Percentiles rank a stretch among this genome's conserved stretches.
Evolutionary conservation across 1,284 basidiomycete species (phyloP).

Genomic region (Afroboletus lepidellus): DNA sequence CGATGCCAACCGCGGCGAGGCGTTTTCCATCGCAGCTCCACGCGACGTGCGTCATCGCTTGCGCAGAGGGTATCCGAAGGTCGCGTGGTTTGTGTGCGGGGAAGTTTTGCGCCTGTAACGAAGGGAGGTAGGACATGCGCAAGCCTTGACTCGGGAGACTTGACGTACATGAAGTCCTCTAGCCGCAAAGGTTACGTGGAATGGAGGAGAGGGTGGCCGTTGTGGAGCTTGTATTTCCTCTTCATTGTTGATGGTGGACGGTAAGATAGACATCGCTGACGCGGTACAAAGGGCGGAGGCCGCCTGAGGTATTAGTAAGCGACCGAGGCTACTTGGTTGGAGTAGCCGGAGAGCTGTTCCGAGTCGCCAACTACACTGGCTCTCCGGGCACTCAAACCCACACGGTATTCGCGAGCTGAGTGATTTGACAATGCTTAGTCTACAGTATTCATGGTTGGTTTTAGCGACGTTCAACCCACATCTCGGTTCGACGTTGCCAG

Average conservation of each 20-base stretch:
- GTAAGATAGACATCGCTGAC: constrained; percentile 24
- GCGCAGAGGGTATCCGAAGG: constrained; percentile 59
- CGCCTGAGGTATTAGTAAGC: too few species aligned
- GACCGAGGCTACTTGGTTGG: too few species aligned
- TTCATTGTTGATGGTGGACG: constrained; percentile 29
- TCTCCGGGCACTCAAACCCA: too few species aligned
- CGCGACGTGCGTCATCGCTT: constrained; percentile 70
- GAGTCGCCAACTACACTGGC: too few species aligned
- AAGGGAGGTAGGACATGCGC: constrained; percentile 14
- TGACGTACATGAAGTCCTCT: constrained; percentile 69
- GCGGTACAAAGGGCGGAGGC: too few species aligned
- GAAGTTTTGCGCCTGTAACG: constrained; percentile 63
- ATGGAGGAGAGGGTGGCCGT: constrained; percentile 69
- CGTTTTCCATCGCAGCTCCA: constrained; percentile 82
- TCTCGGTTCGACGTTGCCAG: too few species aligned
- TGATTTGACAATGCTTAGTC: background rate
- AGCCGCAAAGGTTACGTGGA: constrained; percentile 64
- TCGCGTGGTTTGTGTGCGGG: constrained; percentile 76
- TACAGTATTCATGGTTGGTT: background rate
- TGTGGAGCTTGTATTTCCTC: constrained; percentile 65
- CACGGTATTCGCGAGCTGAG: too few species aligned
- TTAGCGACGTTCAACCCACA: too few species aligned
- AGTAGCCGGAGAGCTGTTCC: too few species aligned
- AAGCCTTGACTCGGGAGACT: constrained; percentile 6
- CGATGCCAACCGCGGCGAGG: constrained; percentile 73